These are phyloP conservation scores for Suillus alpinus DNA, from an alignment of 768 basidiomycete genomes.

Conservation along the genomic window DNA sequence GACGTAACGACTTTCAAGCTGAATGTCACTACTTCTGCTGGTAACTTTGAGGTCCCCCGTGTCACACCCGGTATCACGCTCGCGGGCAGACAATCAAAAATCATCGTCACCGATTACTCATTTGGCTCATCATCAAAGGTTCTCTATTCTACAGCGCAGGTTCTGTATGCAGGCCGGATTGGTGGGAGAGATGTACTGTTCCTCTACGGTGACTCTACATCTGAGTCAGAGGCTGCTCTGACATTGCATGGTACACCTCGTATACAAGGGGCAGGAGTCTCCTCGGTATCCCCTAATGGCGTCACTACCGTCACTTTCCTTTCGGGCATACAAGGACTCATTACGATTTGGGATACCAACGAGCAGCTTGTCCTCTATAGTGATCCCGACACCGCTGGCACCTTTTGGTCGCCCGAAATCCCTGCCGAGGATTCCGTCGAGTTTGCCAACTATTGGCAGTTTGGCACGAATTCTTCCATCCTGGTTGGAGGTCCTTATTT, in stretches of 20 bases:
- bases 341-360: conserved; percentile 65
- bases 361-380: conserved; percentile 67
- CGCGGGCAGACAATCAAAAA: conserved; percentile 68
- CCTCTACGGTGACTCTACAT: conserved; percentile 53
- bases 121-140: conserved; percentile 59
- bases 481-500: conserved; percentile 67
- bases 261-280: conserved; percentile 25
- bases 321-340: conserved; percentile 52
- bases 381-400: conserved; percentile 62
- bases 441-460: conserved; percentile 63
- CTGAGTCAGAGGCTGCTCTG: conserved; percentile 56
- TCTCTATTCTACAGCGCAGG: conserved; percentile 69
- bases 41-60: conserved; percentile 54
- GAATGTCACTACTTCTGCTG: conserved; percentile 51
- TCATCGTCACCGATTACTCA: conserved; percentile 68
- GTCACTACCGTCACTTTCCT: conserved; percentile 52
- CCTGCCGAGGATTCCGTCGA: conserved; percentile 36
- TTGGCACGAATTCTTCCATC: conserved; percentile 69
- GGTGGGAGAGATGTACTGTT: conserved; percentile 63
- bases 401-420: conserved; percentile 76
- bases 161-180: conserved; percentile 65
- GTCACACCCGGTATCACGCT: conserved; percentile 54
- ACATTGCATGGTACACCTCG: conserved; percentile 46
- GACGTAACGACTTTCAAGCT: conserved; percentile 53
- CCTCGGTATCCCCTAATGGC: conserved; percentile 21